Evolutionary conservation across 164 flowering plant species (phyloP).

Genomic region (Vitis rupestris): DNA sequence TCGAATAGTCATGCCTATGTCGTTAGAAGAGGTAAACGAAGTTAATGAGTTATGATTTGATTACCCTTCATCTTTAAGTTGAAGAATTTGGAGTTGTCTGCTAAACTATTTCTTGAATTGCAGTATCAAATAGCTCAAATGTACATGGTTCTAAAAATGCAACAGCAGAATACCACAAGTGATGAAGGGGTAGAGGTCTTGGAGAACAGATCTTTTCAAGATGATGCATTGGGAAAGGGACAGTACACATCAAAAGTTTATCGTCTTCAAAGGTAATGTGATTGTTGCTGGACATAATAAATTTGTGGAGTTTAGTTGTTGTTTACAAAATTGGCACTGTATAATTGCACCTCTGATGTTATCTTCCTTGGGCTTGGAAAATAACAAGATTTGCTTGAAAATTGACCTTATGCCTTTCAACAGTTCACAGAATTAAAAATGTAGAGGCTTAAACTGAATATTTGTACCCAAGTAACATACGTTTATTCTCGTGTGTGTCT

Average conservation of each 20-base stretch:
- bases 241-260: conserved; percentile 66
- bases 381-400: no score
- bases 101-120: conserved; percentile 15
- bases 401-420: no score
- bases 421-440: no score
- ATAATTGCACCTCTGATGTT: no score
- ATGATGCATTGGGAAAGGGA: conserved; percentile 58
- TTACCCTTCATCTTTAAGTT: no score
- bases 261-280: conserved; percentile 56
- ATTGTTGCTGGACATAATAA: background rate
- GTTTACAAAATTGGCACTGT: no score
- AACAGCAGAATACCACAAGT: conserved; percentile 49
- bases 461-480: no score
- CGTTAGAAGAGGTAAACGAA: conserved; percentile 45
- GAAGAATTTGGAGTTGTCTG: background rate
- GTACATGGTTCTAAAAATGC: conserved; percentile 74
- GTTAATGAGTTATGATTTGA: background rate
- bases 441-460: no score
- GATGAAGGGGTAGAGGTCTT: conserved; percentile 68
- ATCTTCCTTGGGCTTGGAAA: no score
- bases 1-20: conserved; percentile 64
- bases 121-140: conserved; percentile 74
- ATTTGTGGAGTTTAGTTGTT: no score
- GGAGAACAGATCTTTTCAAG: conserved; percentile 53
- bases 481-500: no score